Percentiles rank a stretch among this genome's conserved stretches.
phyloP scores from a whole-genome alignment of 345 rosid species.

The Cardamine chenopodiifolia region DNA sequence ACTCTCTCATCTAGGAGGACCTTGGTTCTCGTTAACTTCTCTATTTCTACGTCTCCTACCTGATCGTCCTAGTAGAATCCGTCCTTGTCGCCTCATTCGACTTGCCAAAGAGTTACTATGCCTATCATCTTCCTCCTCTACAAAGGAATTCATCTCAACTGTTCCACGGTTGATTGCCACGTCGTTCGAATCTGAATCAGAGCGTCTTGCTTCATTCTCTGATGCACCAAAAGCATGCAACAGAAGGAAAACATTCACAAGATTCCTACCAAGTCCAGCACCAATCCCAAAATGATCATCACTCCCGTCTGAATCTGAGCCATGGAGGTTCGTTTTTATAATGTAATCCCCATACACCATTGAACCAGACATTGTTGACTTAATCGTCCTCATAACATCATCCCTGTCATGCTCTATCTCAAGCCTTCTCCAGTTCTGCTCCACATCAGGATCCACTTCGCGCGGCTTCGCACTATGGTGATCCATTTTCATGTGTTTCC shows the following conservation, averaged over 20 bases:
- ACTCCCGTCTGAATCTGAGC: constrained; percentile 55
- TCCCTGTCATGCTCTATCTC: constrained; percentile 71
- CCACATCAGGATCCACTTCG: constrained; percentile 72
- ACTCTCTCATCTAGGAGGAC: constrained; percentile 32
- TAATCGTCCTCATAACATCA: constrained; percentile 80
- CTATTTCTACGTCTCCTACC: constrained; percentile 77
- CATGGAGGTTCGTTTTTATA: constrained; percentile 59
- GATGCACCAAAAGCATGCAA: constrained; percentile 78
- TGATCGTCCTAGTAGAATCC: constrained; percentile 65
- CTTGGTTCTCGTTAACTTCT: constrained; percentile 46
- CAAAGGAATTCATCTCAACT: constrained; percentile 47
- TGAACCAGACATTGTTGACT: constrained; percentile 88
- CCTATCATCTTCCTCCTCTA: constrained; percentile 50
- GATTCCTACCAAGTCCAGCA: constrained; percentile 58
- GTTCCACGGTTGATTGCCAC: constrained; percentile 12
- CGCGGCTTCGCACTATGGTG: constrained; percentile 86
- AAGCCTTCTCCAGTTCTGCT: constrained; percentile 85
- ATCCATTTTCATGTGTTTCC: constrained; percentile 83
- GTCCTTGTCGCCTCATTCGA: constrained; percentile 69
- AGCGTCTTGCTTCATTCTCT: constrained; percentile 42
- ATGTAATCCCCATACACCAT: constrained; percentile 86
- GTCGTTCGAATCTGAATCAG: constrained; percentile 49
- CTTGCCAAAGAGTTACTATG: constrained; percentile 58
- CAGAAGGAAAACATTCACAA: constrained; percentile 68
- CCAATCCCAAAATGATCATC: constrained; percentile 38